phyloP scores from a whole-genome alignment of 108 stramenopile genomes.

The Fragilaria crotonensis region DNA sequence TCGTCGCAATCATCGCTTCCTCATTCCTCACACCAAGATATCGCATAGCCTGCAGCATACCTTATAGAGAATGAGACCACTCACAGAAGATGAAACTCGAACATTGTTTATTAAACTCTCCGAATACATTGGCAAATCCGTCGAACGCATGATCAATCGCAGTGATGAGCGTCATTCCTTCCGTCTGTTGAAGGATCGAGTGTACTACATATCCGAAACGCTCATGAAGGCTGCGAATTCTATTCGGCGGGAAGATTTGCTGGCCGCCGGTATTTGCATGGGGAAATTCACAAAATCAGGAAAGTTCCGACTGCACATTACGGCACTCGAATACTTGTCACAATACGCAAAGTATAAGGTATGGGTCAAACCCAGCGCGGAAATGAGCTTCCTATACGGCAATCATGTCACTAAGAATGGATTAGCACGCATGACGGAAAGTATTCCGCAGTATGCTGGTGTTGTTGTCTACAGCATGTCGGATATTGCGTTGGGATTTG shows the following conservation, averaged over 20 bases:
- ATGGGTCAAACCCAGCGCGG: slow-evolving; percentile 97
- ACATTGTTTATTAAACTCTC: slow-evolving; percentile 94
- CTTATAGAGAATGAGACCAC: slow-evolving; percentile 91
- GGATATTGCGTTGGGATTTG: slow-evolving; percentile 96
- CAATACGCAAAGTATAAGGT: slow-evolving; percentile 98
- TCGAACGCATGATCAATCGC: slow-evolving; percentile 84
- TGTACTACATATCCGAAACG: slow-evolving; percentile 91
- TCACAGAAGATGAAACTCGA: slow-evolving; percentile 97
- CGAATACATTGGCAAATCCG: slow-evolving; percentile 94
- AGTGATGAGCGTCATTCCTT: slow-evolving; percentile 85
- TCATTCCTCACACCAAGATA: too few species aligned
- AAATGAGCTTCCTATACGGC: slow-evolving; percentile 98
- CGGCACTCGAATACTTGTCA: slow-evolving; percentile 89
- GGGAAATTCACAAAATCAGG: slow-evolving; percentile 98
- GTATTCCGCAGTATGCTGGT: slow-evolving; percentile 95
- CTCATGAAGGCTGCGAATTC: slow-evolving; percentile 78
- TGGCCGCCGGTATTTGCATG: slow-evolving; percentile 92
- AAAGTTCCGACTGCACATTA: slow-evolving; percentile 94
- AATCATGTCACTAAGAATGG: slow-evolving; percentile 95
- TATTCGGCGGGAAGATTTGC: slow-evolving; percentile 76
- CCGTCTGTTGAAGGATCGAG: slow-evolving; percentile 87
- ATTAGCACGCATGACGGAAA: slow-evolving; percentile 94
- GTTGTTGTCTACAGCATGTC: slow-evolving; percentile 95
- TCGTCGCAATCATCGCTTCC: too few species aligned
- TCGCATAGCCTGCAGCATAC: too few species aligned